Base-by-base conservation (phyloP, 2,329 filamentous ascomycete species). In the Plectosphaerella sp. region DNA sequence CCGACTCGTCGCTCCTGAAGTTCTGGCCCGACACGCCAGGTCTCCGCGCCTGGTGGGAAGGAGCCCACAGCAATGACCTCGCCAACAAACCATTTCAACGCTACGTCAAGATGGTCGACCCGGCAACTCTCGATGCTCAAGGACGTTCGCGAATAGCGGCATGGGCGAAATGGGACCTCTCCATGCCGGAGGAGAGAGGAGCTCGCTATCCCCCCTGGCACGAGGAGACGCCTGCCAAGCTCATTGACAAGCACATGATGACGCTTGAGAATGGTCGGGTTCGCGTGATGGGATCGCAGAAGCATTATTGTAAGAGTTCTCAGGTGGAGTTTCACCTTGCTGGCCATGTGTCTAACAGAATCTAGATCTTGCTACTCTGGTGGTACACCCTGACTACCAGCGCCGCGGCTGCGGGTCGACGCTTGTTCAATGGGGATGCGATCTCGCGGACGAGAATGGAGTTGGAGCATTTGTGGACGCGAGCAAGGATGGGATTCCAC, bases 391-490 rank as follows among this genome's bases (percentile, higher is more conserved):
- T 0, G 59, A 62, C 2, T 63, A 63, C 12, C 61, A 62, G 43
- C 54, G 61, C 3, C 56, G 55, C n/a, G 61, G 61, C 8, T 54
- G 54, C 4, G 60, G 61, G 1, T 61, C 58, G 2, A 57, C 61
- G 58, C 56, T 63, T 2, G 52, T 64, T 5, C 41, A 50, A 47
- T 63, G 59, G 54, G 60, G 61, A 1, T 62, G 61, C 12, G 53
- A 62, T 12, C 50, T 61, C 7, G 61, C 59, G 0, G 61, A 64
- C 5, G 28, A 52, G 8, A 20, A 61, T 2, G 46, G 52, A 1
- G 58, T 59, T 22, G 58, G 45, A 15, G 58, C 56, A 1, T 64
- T 64, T 45, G 60, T 63, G 3, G 61, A 63, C 48, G 60, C 61
- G 1, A 62, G 51, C 14, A 53, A 53, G 18, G 48, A 42, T 2